A percentile compares a stretch with the other conserved stretches of the same genome.
Conservation (phyloP, 139 green algal genomes). For the Auxenochlorella protothecoides region DNA sequence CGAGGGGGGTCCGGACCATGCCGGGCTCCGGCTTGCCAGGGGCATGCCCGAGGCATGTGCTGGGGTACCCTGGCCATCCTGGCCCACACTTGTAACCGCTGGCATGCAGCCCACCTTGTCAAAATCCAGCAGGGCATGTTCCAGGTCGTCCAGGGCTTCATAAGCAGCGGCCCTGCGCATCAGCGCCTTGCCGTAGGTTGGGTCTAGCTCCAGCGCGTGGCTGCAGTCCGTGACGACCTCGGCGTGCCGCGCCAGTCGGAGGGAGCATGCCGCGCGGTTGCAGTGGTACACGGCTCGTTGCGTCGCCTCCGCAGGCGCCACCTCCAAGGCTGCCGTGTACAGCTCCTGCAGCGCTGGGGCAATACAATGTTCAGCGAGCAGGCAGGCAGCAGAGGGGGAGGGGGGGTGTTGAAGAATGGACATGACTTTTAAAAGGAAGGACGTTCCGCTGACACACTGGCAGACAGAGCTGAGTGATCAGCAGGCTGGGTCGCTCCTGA, state of each 20-base stretch:
- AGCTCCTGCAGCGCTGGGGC: conserved; percentile 13
- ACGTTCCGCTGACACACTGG: no score
- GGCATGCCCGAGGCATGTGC: no score
- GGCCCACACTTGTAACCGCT: no score
- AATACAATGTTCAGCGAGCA: not conserved
- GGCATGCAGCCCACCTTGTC: conserved; percentile 28
- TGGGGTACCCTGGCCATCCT: no score
- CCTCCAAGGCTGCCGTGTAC: conserved; percentile 45
- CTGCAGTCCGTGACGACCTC: conserved; percentile 40
- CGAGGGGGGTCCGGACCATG: no score
- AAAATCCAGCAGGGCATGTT: conserved; percentile 65
- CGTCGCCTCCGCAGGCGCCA: conserved; percentile 19
- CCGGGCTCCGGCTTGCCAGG: no score
- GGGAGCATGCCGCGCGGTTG: conserved; percentile 60
- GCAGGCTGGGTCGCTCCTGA: no score
- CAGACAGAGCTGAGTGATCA: no score
- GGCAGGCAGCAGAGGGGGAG: not conserved
- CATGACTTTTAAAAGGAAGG: no score
- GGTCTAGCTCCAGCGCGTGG: conserved; percentile 38
- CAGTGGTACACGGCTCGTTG: conserved; percentile 54
- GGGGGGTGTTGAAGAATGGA: no score
- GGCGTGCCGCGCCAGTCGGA: conserved; percentile 41
- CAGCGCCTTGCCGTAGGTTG: conserved; percentile 66
- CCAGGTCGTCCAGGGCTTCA: conserved; percentile 70
- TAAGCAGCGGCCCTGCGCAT: conserved; percentile 58